Base-by-base conservation (phyloP, 179 eudicot species). In the Silene noctiflora region DNA sequence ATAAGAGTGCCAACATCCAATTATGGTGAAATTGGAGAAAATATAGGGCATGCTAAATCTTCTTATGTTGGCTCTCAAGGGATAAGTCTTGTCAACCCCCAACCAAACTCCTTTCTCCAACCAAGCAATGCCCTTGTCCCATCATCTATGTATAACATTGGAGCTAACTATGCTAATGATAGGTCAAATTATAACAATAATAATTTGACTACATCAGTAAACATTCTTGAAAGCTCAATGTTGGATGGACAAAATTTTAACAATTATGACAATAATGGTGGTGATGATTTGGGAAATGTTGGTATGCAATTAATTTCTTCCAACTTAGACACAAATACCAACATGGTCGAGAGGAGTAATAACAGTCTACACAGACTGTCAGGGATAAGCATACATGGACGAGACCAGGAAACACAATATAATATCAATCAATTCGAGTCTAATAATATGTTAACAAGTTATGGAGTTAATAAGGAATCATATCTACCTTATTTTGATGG, bases 191-290 rank as follows among this genome's bases (percentile, higher is more conserved):
- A 44, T 66, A 24, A 24, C n/a, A 48, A 16, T 9, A 48, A 16
- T 9, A 19, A 29, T 31, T 8, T 59, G 22, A 75, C 16, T 17
- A 29, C 6, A 27, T 5, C 58, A 59, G n/a, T 58, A 25, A 53
- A 53, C 22, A 58, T 74, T 35, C 12, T 71, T 0, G 83, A 70
- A 19, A 76, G 73, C 76, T 51, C 76, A 5, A 9, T 1, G 4
- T 9, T 33, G 29, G 62, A 19, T 21, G 71, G 6, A 16, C 42
- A 46, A n/a, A 48, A 53, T 12, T 3, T 20, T 7, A 31, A 31
- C 12, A 31, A 29, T 65, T 31, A 25, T 63, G 67, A 25, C 2
- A 1, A 48, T 20, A 3, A 42, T 10, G 62, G 14, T 2, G 53
- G 64, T 48, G 46, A 8, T 39, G 46, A 39, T 39, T 39, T 39